These are phyloP conservation scores for Orbilia quercus DNA, from an alignment of 2,329 filamentous ascomycete genomes.

Conservation along the genomic window DNA sequence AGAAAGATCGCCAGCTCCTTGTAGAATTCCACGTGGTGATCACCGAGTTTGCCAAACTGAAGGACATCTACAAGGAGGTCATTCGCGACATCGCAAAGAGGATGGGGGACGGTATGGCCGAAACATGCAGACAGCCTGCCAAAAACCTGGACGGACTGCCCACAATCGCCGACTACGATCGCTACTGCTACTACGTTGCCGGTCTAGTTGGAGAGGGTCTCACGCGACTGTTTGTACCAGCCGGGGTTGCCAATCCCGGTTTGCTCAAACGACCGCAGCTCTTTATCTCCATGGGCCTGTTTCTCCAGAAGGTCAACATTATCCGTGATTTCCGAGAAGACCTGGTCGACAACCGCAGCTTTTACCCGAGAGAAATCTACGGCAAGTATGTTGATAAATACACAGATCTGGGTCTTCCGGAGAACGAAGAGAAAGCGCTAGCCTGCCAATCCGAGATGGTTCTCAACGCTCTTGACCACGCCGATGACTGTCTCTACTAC, in stretches of 20 bases:
- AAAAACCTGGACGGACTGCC: conserved; percentile 82
- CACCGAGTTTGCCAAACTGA: conserved; percentile 86
- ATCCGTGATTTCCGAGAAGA: conserved; percentile 96
- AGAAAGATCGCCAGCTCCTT: conserved; percentile 92
- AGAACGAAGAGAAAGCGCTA: conserved; percentile 80
- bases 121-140: conserved; percentile 87
- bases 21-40: conserved; percentile 92
- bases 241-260: conserved; percentile 84
- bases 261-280: conserved; percentile 81
- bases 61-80: conserved; percentile 83
- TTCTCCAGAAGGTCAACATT: conserved; percentile 98
- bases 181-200: conserved; percentile 99
- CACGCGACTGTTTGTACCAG: conserved; percentile 88
- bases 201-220: conserved; percentile 95
- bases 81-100: conserved; percentile 91
- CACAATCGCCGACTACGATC: conserved; percentile 87
- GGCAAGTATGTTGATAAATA: conserved; percentile 91
- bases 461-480: conserved; percentile 84
- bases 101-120: conserved; percentile 99
- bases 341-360: conserved; percentile 83
- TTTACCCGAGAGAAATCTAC: conserved; percentile 98
- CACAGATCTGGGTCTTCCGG: conserved; percentile 86
- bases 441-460: conserved; percentile 95
- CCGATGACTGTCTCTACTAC: conserved; percentile 96
- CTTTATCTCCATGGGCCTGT: conserved; percentile 95